Conservation (phyloP, 805 yeast genomes). For the Wickerhamomyces strasburgensis region DNA sequence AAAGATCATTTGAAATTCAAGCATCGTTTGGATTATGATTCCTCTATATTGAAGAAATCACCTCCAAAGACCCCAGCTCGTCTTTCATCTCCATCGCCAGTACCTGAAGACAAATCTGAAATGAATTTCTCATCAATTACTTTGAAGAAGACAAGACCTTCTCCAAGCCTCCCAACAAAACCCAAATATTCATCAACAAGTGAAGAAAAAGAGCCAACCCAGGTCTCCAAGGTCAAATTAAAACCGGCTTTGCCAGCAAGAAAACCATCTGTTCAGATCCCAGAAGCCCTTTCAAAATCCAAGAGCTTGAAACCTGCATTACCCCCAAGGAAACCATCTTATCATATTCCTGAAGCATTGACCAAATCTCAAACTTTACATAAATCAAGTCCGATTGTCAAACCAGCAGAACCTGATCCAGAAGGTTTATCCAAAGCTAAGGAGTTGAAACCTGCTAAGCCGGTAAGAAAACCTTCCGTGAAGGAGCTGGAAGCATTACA, state of each 20-base stretch:
- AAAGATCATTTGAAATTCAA: not conserved
- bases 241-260: slow-evolving; percentile 21
- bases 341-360: slow-evolving; percentile 21
- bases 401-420: slow-evolving; percentile 5
- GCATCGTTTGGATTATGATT: not conserved
- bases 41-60: not conserved
- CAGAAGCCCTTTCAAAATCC: slow-evolving; percentile 19
- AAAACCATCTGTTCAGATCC: slow-evolving; percentile 16
- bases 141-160: slow-evolving; percentile 21
- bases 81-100: too few relatives aligned
- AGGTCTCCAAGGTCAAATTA: slow-evolving; percentile 8
- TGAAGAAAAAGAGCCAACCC: not conserved
- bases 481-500: slow-evolving; percentile 20
- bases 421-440: slow-evolving; percentile 13
- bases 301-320: slow-evolving; percentile 19
- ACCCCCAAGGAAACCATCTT: slow-evolving; percentile 19
- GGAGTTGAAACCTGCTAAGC: slow-evolving; percentile 14
- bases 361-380: slow-evolving; percentile 4
- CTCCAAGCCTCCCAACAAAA: slow-evolving; percentile 7
- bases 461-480: slow-evolving; percentile 13
- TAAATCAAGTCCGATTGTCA: not conserved
- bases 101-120: not conserved
- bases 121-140: slow-evolving; percentile 9
- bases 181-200: not conserved
- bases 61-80: too few relatives aligned